A percentile compares a stretch with the other conserved stretches of the same genome.
Evolutionary conservation across 179 eudicot genomes (phyloP).

Genomic region (Sideroxylon spinosum): DNA sequence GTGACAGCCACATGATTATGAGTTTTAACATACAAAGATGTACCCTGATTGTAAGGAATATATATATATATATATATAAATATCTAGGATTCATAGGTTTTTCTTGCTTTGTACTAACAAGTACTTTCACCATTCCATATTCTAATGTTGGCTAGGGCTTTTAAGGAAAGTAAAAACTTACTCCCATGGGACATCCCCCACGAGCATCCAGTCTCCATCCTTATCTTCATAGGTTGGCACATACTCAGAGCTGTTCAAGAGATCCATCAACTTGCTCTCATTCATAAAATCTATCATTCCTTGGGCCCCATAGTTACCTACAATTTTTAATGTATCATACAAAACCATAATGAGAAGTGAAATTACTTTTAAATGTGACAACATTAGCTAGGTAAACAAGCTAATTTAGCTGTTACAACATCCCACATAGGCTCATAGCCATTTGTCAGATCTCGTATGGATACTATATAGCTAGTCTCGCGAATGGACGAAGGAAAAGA

Average conservation of each 20-base stretch:
- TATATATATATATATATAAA: neutral
- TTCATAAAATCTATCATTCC: constrained; percentile 78
- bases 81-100: no score
- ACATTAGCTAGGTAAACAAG: neutral
- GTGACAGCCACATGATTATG: no score
- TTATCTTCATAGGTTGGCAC: constrained; percentile 83
- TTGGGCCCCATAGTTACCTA: constrained; percentile 58
- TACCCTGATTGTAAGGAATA: neutral
- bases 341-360: neutral
- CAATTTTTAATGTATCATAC: neutral
- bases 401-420: neutral
- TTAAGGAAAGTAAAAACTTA: constrained; percentile 26
- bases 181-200: constrained; percentile 87
- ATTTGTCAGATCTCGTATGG: no score
- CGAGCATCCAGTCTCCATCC: constrained; percentile 90
- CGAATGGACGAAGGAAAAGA: no score
- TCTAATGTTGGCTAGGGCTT: neutral
- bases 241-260: constrained; percentile 63
- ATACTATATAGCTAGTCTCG: no score
- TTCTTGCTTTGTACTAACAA: no score
- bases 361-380: neutral
- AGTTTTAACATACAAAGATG: neutral
- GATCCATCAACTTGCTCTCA: constrained; percentile 70
- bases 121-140: no score
- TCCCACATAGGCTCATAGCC: no score